Evolutionary conservation across 1,284 basidiomycete species (phyloP), one percentile per base, ranked within the genome.

Genomic region (Microbotryum lychnidis-dioicae): DNA sequence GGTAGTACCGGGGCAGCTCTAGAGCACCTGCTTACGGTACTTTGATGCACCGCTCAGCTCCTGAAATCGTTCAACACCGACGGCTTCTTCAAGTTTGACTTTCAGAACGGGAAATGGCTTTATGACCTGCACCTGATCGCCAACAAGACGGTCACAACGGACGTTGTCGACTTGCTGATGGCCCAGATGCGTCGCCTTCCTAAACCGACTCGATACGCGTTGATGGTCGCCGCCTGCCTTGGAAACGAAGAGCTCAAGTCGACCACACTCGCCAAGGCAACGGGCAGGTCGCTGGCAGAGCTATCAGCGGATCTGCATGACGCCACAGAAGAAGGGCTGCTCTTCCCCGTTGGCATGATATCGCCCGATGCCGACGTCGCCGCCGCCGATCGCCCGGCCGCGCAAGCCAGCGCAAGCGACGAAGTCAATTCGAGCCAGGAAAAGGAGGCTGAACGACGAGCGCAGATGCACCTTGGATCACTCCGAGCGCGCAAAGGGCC

Each of bases 121-220:
- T 68, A 60, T 59, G 66, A 68, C 50, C 53, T 68, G 42, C 56
- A 62, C 60, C 9, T 54, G 1, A 64, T 68, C 50, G 62, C 66
- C 4, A 33, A 29, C 20, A 63, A 62, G 44, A 47, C 60, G 20
- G 47, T 66, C 37, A 61, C 62, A 4, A 60, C 66, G 14, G 58
- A 68, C 56, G 62, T 68, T 29, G 66, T 66, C 58, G 62, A 64
- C n/a, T 62, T 68, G 3, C 64, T 68, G 9, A 57, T 55, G 9
- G 64, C 58, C 12, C 64, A 66, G 49, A 59, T 68, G 56, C 29
- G 12, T 31, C 60, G 57, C 21, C 66, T 62, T 56, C 46, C 57
- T 7, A 50, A 57, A 0, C 20, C 14, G 5, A 50, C 60, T 31
- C 63, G 60, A 18, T 18, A 52, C 0, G 57, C 58, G 6, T 56